These are phyloP conservation scores for Zymoseptoria ardabiliae DNA, from an alignment of 2,329 filamentous ascomycete genomes.

Conservation along the genomic window DNA sequence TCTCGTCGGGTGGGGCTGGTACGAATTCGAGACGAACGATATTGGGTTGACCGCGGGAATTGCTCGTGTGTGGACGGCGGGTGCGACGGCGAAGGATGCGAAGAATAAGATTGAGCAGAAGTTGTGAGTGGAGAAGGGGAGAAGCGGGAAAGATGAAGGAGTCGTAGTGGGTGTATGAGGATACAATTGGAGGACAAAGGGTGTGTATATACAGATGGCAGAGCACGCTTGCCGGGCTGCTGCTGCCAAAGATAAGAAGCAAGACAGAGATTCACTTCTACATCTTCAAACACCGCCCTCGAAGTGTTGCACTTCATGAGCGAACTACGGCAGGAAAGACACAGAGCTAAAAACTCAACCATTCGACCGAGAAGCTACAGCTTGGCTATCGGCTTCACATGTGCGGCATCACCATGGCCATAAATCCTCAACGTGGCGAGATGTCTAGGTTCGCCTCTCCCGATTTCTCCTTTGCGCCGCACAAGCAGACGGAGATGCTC, in stretches of 20 bases:
- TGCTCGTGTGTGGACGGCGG: slow-evolving; percentile 80
- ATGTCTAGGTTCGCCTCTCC: too few relatives aligned
- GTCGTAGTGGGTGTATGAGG: background rate
- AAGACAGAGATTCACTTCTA: background rate
- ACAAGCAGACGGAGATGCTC: too few relatives aligned
- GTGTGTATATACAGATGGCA: background rate
- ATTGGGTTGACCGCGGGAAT: slow-evolving; percentile 87
- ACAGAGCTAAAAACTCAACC: too few relatives aligned
- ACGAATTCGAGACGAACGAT: slow-evolving; percentile 99
- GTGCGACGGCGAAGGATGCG: slow-evolving; percentile 16
- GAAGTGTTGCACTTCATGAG: too few relatives aligned
- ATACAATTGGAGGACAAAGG: background rate
- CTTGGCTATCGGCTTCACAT: too few relatives aligned
- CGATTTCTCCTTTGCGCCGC: too few relatives aligned
- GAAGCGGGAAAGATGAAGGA: background rate
- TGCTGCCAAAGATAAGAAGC: background rate
- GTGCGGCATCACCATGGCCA: too few relatives aligned
- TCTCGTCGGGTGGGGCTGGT: slow-evolving; percentile 77
- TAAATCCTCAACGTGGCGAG: too few relatives aligned
- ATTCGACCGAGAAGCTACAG: too few relatives aligned
- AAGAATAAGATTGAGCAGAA: slow-evolving; percentile 11
- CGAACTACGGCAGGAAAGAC: too few relatives aligned
- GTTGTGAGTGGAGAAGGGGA: background rate
- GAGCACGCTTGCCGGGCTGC: background rate
- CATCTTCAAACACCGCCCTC: too few relatives aligned